Base-by-base conservation (phyloP, 2,329 filamentous ascomycete genomes). In the Chrysosporium keratinophilum region DNA sequence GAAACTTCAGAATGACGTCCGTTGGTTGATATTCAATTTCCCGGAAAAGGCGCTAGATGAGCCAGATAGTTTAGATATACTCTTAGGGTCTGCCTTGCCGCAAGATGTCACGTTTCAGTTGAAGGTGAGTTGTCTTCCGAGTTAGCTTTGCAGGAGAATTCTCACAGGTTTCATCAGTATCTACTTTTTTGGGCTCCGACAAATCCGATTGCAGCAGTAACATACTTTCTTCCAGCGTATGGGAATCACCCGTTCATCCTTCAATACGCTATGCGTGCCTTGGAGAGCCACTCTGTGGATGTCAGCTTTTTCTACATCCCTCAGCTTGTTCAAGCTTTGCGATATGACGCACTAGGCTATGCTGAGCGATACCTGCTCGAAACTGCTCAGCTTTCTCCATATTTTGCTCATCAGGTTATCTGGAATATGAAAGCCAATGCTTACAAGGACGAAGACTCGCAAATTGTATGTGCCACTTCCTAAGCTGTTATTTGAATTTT, bases 401-500 rank as follows among this genome's bases (percentile, higher is more conserved):
- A 97, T 7, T 98, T 98, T 69, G 91, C 94, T 1, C 94, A 99
- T 68, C 93, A 99, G 64, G 97, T 98, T 61, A 98, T 99, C 66
- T 99, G 94, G 93, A 99, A 98, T 68, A 98, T 99, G 85, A 98
- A 97, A 69, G 93, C 93, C 33, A 99, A 98, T 68, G 87, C 90
- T 1, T 98, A 87, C 77, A 98, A 96, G 69, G 94, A 98, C 60
- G 91, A 98, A 63, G 88, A 96, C 61, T 90, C 85, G 12, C 82
- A 85, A 62, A 80, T 95, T 58, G 84, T 87, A 74, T 76, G 82
- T 37, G 1, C n/a, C 10, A 42, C 19, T 10, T 55, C 59, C 52
- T 46, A 39, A 35, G 23, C 2, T 28, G 23, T 19, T 10, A 3
- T 3, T 3, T 33, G 14, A 15, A 17, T 28, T 31, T 10, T 33